Evolutionary conservation across 2,329 filamentous ascomycete species (phyloP).

Genomic region (Ascocoryne sarcoides): DNA sequence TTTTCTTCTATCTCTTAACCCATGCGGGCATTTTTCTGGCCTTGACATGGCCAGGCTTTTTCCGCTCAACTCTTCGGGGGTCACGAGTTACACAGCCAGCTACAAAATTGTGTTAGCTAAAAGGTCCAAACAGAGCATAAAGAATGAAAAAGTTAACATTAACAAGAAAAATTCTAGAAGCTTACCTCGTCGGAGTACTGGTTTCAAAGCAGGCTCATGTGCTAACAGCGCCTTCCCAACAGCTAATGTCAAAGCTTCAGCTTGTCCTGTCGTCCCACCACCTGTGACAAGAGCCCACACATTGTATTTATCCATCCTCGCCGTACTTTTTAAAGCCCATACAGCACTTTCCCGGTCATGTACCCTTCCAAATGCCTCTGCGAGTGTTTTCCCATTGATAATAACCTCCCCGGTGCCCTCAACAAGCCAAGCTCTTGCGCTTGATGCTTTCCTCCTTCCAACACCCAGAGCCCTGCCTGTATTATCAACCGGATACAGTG

Average conservation of each 20-base stretch:
- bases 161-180: too few species aligned
- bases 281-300: conserved; percentile 79
- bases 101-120: conserved; percentile 35
- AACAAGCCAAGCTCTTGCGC: conserved; percentile 77
- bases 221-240: conserved; percentile 79
- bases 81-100: conserved; percentile 91
- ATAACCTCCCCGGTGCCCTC: conserved; percentile 87
- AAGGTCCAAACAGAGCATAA: not conserved
- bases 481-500: conserved; percentile 60
- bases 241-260: conserved; percentile 85
- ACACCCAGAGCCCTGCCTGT: conserved; percentile 71
- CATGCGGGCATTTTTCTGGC: conserved; percentile 96
- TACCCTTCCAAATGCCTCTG: conserved; percentile 72
- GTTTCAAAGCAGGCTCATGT: conserved; percentile 89
- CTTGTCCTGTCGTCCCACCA: conserved; percentile 89
- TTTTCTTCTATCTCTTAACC: conserved; percentile 61
- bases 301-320: conserved; percentile 91
- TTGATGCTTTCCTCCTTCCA: conserved; percentile 80
- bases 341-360: conserved; percentile 92
- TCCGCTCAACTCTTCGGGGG: conserved; percentile 86
- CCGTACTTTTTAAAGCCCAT: conserved; percentile 79
- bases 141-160: too few species aligned
- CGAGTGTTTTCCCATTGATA: conserved; percentile 82
- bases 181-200: conserved; percentile 80
- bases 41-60: conserved; percentile 94